Conservation (phyloP, 345 rosid species). For the Eucalyptus sp. region DNA sequence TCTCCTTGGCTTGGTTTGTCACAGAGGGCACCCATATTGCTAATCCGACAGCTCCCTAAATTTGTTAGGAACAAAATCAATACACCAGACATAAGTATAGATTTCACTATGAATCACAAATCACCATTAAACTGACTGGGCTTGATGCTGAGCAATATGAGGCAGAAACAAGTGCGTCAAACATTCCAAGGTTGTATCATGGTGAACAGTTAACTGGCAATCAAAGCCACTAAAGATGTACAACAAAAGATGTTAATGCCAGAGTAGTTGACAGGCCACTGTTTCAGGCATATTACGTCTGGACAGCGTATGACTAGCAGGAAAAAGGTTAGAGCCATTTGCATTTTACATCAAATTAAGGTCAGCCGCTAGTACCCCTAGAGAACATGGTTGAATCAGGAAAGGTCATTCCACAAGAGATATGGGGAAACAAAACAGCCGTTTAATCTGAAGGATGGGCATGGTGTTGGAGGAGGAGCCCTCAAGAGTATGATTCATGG, state of each 20-base stretch:
- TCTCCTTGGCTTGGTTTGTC: constrained; percentile 70
- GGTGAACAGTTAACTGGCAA: neutral
- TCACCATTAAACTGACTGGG: neutral
- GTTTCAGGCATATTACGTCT: neutral
- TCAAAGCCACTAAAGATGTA: neutral
- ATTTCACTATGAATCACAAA: neutral
- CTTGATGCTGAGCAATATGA: neutral
- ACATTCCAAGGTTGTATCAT: neutral
- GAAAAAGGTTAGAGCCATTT: neutral
- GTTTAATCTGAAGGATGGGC: neutral
- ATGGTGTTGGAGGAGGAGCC: neutral
- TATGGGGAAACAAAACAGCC: neutral
- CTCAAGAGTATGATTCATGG: neutral
- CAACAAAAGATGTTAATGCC: neutral
- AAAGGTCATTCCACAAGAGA: neutral
- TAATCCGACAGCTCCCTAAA: constrained; percentile 95
- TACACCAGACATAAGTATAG: neutral
- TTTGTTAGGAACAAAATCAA: neutral
- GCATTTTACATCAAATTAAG: neutral
- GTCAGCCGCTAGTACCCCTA: neutral
- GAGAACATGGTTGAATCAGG: neutral
- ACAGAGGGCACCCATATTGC: constrained; percentile 99
- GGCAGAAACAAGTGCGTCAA: neutral
- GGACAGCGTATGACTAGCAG: neutral
- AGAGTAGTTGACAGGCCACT: neutral